Conservation (phyloP, 2,329 filamentous ascomycete genomes). For the Cladosporium oxysporum region DNA sequence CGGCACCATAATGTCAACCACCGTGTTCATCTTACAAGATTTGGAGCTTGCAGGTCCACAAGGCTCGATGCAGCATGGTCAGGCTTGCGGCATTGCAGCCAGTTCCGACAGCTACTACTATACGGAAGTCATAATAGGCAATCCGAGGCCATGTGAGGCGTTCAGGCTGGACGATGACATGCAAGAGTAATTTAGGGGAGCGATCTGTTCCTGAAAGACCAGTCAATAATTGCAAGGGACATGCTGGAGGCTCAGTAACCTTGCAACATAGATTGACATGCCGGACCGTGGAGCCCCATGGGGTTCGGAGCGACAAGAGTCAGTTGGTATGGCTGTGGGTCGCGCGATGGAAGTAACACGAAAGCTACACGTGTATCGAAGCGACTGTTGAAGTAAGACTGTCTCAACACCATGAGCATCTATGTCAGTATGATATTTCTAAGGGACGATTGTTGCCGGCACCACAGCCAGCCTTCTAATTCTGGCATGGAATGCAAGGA, state of each 20-base stretch:
- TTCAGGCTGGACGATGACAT: neutral
- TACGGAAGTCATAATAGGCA: neutral
- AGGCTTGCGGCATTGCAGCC: neutral
- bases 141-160: neutral
- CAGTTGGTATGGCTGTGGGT: neutral
- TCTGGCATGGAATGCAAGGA: neutral
- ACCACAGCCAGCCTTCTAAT: neutral
- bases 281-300: constrained; percentile 14
- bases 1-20: neutral
- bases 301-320: constrained; percentile 16
- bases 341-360: neutral
- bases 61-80: neutral
- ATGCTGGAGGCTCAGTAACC: constrained; percentile 9
- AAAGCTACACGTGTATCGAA: neutral
- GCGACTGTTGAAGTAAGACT: neutral
- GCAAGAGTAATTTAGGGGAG: neutral
- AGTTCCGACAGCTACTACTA: constrained; percentile 6
- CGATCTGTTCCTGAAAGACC: constrained; percentile 5
- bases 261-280: constrained; percentile 10
- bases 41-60: neutral
- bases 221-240: neutral
- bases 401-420: neutral
- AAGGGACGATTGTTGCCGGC: neutral
- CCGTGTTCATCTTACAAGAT: neutral
- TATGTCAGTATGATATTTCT: neutral